phyloP scores from a whole-genome alignment of 441 rosid species.

The Gossypium schwendimanii region DNA sequence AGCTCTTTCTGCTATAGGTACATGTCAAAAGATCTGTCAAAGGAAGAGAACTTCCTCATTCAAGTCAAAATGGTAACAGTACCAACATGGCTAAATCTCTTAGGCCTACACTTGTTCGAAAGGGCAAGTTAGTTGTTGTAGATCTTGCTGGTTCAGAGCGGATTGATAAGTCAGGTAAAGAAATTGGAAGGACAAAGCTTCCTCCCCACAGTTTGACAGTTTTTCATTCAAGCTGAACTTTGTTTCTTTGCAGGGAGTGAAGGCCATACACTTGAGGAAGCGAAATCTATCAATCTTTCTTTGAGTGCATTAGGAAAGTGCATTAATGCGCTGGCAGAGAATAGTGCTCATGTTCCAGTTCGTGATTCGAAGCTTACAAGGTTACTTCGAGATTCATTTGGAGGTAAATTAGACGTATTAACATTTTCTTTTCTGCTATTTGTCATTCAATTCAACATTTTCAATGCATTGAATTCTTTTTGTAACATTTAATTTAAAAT shows the following conservation, averaged over 20 bases:
- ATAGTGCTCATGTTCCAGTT: constrained; percentile 87
- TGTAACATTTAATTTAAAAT: constrained; percentile 17
- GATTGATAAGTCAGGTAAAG: constrained; percentile 86
- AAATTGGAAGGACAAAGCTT: background rate
- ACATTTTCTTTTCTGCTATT: background rate
- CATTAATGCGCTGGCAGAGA: constrained; percentile 95
- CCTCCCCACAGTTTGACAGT: background rate
- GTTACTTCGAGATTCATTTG: constrained; percentile 98
- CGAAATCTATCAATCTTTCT: constrained; percentile 96
- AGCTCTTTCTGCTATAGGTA: constrained; percentile 45
- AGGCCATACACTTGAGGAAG: constrained; percentile 96
- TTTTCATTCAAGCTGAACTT: background rate
- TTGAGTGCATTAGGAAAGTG: constrained; percentile 97
- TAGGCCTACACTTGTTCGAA: constrained; percentile 74
- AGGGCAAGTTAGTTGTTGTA: constrained; percentile 89
- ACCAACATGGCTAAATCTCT: constrained; percentile 44
- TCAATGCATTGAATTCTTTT: constrained; percentile 13
- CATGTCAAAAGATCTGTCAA: constrained; percentile 62
- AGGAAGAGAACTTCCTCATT: constrained; percentile 39
- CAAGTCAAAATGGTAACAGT: constrained; percentile 48
- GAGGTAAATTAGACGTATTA: constrained; percentile 45
- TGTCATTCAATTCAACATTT: background rate
- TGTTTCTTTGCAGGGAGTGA: constrained; percentile 65
- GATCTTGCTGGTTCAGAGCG: constrained; percentile 99
- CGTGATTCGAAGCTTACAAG: constrained; percentile 99